Evolutionary conservation across 139 green algal genomes (phyloP), one percentile per base, ranked within the genome.

Genomic region (Diplosphaera chodatii): DNA sequence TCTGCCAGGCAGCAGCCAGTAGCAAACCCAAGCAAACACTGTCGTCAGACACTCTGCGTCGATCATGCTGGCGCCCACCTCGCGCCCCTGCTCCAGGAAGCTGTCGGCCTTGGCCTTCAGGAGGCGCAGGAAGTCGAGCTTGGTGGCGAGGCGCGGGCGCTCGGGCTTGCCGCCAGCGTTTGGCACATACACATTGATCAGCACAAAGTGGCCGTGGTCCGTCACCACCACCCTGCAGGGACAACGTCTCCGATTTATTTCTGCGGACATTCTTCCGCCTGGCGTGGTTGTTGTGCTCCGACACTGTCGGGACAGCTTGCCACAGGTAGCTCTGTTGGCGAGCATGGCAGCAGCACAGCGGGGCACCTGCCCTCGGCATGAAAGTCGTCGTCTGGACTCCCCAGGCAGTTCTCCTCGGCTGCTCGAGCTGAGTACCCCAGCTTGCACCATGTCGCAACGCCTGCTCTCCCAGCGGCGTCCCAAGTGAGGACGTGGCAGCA

Each of bases 141-240:
- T 94, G 65, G 75, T 86, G 1, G 40, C 33, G 27, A 86, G 73
- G 8, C 90, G 76, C 0, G 77, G 29, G 0, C 84, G 66, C 1
- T 63, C 77, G 15, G 83, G 23, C 23, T 30, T 73, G 0, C 71
- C 59, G 0, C 90, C 90, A 22, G 90, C 87, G 76, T 96, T 96
- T 18, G 90, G 90, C 23, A 86, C 90, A 66, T 96, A 93, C 62
- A 92, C 85, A 67, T 94, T 94, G 64, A 93, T 72, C 25, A 92
- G 78, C 69, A 92, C 87, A 70, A 77, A 94, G 83, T 27, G 29
- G 25, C 78, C 82, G 59, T 88, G 83, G 72, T 94, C 89, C 4
- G 83, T 91, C 10, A 84, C 3, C 1, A 87, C 73, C 1, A 78
- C 27, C 77, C 83, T 86, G 74, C 62, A 2, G n/a, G n/a, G n/a